These are phyloP conservation scores for Metschnikowia noctiluminum DNA, from an alignment of 805 yeast genomes.

Conservation along the genomic window DNA sequence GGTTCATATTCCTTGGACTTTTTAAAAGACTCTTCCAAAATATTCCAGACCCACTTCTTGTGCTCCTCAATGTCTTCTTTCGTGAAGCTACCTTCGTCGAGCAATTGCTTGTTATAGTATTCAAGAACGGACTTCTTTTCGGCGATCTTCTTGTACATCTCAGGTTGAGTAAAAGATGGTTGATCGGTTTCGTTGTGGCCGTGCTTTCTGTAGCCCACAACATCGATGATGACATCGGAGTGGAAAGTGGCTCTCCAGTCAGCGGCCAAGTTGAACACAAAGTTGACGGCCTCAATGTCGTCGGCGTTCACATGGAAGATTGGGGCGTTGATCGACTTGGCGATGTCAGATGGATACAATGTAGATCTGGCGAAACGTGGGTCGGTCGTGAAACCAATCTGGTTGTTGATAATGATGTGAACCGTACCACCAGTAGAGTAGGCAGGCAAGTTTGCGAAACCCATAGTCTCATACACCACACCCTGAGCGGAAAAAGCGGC, in stretches of 20 bases:
- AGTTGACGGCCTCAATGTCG: constrained; percentile 90
- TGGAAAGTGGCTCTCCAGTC: constrained; percentile 98
- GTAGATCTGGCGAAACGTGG: constrained; percentile 97
- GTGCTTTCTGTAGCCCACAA: constrained; percentile 96
- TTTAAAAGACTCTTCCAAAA: constrained; percentile 83
- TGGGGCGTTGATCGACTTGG: constrained; percentile 95
- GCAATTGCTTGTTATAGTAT: constrained; percentile 73
- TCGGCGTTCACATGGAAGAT: constrained; percentile 99
- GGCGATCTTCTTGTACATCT: constrained; percentile 91
- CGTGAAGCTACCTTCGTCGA: constrained; percentile 86
- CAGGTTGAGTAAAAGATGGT: constrained; percentile 97
- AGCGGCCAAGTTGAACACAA: constrained; percentile 93
- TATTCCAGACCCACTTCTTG: constrained; percentile 96
- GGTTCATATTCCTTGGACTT: constrained; percentile 90
- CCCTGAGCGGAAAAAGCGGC: constrained; percentile 99
- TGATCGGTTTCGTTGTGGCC: constrained; percentile 99
- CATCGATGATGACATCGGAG: constrained; percentile 92
- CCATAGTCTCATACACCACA: constrained; percentile 98
- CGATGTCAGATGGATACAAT: constrained; percentile 96
- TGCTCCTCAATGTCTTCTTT: constrained; percentile 90
- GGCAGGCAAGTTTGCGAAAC: constrained; percentile 87
- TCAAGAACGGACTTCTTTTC: constrained; percentile 87
- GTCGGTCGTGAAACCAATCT: constrained; percentile 99
- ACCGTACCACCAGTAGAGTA: constrained; percentile 98
- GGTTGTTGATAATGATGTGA: constrained; percentile 94